Evolutionary conservation across 495 filamentous ascomycete genomes (phyloP), one percentile per base, ranked within the genome.

Genomic region (Annulohypoxylon nitens): DNA sequence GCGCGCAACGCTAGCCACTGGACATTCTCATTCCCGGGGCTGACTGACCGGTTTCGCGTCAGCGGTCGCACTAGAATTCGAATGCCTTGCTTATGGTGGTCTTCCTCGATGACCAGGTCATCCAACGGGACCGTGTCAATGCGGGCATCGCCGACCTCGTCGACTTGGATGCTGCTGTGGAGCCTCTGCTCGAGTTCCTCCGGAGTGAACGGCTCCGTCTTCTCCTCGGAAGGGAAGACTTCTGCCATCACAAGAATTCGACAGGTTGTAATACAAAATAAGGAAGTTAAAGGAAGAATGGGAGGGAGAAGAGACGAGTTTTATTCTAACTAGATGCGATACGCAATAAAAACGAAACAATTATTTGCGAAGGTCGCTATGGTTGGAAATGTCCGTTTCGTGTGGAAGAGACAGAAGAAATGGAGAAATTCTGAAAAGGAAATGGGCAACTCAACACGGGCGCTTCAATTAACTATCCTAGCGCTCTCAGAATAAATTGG

Each of bases 151-250:
- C 75, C 64, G 41, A 80, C 72, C 57, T 78, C 80, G 61, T 79
- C 75, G 47, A 78, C 71, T 48, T 75, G 70, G 62, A 82, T 69
- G 61, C 71, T 72, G 41, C 76, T 77, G 30, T 64, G 67, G 57
- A 83, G 73, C 59, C 83, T 81, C 33, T 79, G 77, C 33, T 82
- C 78, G 64, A 86, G 81, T 61, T 86, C 83, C 37, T 84, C 82
- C 54, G 84, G 76, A 39, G 84, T 85, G 67, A 86, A 85, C 23
- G 82, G 81, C 72, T 86, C 83, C 48, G 84, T 86, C 75, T 80
- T 85, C 76, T 84, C 81, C 78, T 86, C 83, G 16, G 84, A 85
- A 53, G 74, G 67, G 61, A 76, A 75, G 66, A 78, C 67, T 64
- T 85, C 83, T 65, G 78, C 78, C 83, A 84, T 86, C 25, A 76